Conservation (phyloP, 257 asterid genomes). For the Solanum ahanhuiri region DNA sequence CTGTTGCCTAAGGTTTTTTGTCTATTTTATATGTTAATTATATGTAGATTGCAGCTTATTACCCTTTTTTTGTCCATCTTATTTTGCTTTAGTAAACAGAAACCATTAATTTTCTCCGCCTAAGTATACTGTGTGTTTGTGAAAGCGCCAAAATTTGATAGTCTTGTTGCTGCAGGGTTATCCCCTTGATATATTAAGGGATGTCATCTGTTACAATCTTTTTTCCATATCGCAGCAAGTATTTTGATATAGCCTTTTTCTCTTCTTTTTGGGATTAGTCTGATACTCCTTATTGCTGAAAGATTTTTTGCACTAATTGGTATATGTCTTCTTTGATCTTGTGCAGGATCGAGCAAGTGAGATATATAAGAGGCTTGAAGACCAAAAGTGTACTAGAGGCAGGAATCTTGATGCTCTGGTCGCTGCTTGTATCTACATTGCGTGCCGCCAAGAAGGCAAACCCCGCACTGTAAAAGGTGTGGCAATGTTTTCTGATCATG, state of each 20-base stretch:
- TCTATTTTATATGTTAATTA: not conserved
- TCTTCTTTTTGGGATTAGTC: not conserved
- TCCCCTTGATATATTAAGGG: not conserved
- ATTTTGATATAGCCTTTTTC: not conserved
- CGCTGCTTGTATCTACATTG: constrained; percentile 87
- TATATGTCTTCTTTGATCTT: not conserved
- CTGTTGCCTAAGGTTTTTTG: not conserved
- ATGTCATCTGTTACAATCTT: not conserved
- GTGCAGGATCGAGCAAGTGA: constrained; percentile 80
- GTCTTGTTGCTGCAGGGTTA: not conserved
- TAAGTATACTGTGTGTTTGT: not conserved
- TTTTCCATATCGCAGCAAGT: not conserved
- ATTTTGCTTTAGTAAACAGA: not conserved
- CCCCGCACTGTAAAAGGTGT: constrained; percentile 94
- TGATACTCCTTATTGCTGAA: not conserved
- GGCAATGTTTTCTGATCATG: constrained; percentile 12
- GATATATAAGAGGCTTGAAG: constrained; percentile 77
- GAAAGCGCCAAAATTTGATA: not conserved
- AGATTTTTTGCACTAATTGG: not conserved
- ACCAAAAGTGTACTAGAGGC: constrained; percentile 89
- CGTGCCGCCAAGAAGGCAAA: constrained; percentile 85
- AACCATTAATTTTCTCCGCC: not conserved
- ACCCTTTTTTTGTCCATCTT: not conserved
- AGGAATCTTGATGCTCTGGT: constrained; percentile 81
- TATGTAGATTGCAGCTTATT: not conserved